Evolutionary conservation across 2,329 filamentous ascomycete species (phyloP).

Genomic region (Hymenotorrendiella dingleyae): DNA sequence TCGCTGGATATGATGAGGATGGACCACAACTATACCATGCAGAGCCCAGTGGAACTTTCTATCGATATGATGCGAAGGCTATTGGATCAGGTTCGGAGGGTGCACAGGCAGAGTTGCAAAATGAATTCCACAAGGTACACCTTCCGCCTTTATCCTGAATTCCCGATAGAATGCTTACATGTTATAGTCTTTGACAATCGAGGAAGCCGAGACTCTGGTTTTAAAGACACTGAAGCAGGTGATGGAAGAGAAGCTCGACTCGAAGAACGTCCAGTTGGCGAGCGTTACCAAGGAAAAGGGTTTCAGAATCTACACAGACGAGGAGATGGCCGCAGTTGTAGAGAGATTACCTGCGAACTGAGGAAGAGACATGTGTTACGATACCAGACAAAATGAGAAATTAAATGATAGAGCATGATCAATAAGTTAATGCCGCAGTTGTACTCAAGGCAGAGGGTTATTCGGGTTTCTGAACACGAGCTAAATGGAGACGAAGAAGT

Average conservation of each 20-base stretch:
- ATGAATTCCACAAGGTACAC: conserved; percentile 89
- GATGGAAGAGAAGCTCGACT: conserved; percentile 99
- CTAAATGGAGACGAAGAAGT: too few relatives aligned
- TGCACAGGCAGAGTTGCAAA: conserved; percentile 95
- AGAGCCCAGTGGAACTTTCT: conserved; percentile 96
- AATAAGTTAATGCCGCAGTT: too few relatives aligned
- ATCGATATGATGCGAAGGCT: conserved; percentile 97
- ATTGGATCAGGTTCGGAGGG: conserved; percentile 97
- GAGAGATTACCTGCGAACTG: conserved; percentile 69
- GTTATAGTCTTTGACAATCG: conserved; percentile 74
- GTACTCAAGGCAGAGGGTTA: too few relatives aligned
- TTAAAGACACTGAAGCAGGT: conserved; percentile 99
- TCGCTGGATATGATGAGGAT: conserved; percentile 95
- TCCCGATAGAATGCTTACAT: conserved; percentile 15
- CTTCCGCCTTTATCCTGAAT: background rate
- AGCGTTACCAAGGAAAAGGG: conserved; percentile 97
- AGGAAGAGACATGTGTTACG: conserved; percentile 3
- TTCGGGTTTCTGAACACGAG: too few relatives aligned
- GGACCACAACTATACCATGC: conserved; percentile 96
- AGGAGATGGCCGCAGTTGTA: conserved; percentile 93
- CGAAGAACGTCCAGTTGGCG: conserved; percentile 97
- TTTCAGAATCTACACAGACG: conserved; percentile 97
- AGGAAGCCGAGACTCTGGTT: conserved; percentile 89
- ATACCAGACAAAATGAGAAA: conserved; percentile 5
- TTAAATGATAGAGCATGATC: conserved; percentile 4